phyloP scores from a whole-genome alignment of 345 rosid species.

The Lepidium aucheri region DNA sequence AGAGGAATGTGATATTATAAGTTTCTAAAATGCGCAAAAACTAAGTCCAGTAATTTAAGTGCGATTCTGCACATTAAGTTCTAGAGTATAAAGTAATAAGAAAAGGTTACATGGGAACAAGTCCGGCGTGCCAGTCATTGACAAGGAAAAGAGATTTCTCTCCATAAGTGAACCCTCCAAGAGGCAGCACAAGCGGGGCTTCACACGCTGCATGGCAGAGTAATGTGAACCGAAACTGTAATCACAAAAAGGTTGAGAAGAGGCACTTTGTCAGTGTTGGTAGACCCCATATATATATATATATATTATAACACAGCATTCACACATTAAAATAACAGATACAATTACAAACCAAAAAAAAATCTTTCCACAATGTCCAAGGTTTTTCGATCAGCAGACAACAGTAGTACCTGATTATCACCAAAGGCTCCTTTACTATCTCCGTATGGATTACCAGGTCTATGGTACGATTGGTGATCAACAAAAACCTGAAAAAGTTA shows the following conservation, averaged over 20 bases:
- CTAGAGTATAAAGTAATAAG: neutral
- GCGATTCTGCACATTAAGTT: neutral
- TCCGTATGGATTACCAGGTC: slow-evolving; percentile 95
- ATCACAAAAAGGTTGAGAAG: slow-evolving; percentile 24
- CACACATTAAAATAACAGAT: neutral
- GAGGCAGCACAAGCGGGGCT: slow-evolving; percentile 88
- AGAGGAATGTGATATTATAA: neutral
- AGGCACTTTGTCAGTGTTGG: slow-evolving; percentile 17
- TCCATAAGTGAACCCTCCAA: slow-evolving; percentile 91
- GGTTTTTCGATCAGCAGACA: no score
- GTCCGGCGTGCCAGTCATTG: slow-evolving; percentile 98
- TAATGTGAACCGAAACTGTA: slow-evolving; percentile 88
- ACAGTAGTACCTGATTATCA: slow-evolving; percentile 91
- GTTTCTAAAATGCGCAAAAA: neutral
- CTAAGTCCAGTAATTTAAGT: neutral
- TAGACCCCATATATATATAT: no score
- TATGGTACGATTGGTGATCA: slow-evolving; percentile 73
- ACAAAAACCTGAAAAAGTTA: slow-evolving; percentile 58
- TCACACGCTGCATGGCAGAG: slow-evolving; percentile 97
- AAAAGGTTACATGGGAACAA: slow-evolving; percentile 74
- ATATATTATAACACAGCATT: neutral
- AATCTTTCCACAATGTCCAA: no score
- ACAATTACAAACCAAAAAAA: neutral
- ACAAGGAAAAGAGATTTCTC: slow-evolving; percentile 87
- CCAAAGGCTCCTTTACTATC: slow-evolving; percentile 77